Conservation (phyloP, 164 flowering plant species). For the Nelumbo lutea region DNA sequence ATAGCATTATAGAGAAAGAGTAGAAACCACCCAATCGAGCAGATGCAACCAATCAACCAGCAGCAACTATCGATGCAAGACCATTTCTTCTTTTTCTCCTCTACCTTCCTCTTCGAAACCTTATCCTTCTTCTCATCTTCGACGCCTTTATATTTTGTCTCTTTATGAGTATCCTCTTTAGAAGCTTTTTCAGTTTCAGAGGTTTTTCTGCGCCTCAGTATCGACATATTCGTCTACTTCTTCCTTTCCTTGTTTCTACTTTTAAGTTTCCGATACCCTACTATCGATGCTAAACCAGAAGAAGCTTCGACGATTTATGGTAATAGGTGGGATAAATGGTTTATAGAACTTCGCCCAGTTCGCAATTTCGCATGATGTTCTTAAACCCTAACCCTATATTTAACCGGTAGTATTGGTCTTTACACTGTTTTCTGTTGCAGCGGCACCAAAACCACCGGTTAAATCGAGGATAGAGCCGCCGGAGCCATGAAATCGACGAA, state of each 20-base stretch:
- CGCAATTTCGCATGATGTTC: too few species aligned
- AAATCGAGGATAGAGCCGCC: too few species aligned
- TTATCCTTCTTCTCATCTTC: conserved; percentile 5
- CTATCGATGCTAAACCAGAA: conserved; percentile 1
- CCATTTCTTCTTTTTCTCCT: conserved; percentile 20
- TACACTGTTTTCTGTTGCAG: too few species aligned
- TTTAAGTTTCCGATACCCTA: too few species aligned
- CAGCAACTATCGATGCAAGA: conserved; percentile 55
- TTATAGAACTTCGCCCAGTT: too few species aligned
- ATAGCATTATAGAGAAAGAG: conserved; percentile 62
- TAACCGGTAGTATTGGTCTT: too few species aligned
- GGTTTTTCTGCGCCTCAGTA: conserved; percentile 40
- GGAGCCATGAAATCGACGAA: too few species aligned
- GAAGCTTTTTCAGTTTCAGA: conserved; percentile 13
- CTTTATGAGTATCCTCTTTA: conserved; percentile 1
- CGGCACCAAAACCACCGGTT: too few species aligned
- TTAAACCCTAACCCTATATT: too few species aligned
- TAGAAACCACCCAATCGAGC: conserved; percentile 55
- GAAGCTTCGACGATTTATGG: neutral
- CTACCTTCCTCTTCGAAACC: conserved; percentile 5
- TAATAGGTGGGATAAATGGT: too few species aligned
- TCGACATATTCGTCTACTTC: conserved; percentile 11
- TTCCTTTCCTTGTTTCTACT: too few species aligned
- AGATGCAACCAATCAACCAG: conserved; percentile 54
- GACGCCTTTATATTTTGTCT: conserved; percentile 8